Percentiles rank a stretch among this genome's conserved stretches.
These are phyloP conservation scores for sweet orange (Citrus sinensis) DNA, from an alignment of 345 rosid species.

Conservation along the genomic window DVS_A1.0 CM039164.1:28817501-28818000, in stretches of 20 bases:
- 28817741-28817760: constrained; percentile 10
- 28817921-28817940: not conserved
- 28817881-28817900: constrained; percentile 1
- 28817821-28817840: constrained; percentile 9
- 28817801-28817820: not conserved
- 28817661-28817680: constrained; percentile 2
- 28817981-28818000: constrained; percentile 17
- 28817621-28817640: constrained; percentile 5
- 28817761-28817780: not conserved
- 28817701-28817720: not conserved
- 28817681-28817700: not conserved
- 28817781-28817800: not conserved
- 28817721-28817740: not conserved
- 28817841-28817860: constrained; percentile 6
- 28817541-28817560: not conserved
- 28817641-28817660: not conserved
- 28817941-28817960: not conserved
- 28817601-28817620: constrained; percentile 4
- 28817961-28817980: not conserved
- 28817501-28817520: not conserved
- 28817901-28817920: not conserved
- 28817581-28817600: not conserved
- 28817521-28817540: not conserved
- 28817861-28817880: not conserved
- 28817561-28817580: not conserved